These are phyloP conservation scores for Ophiostoma australiae DNA, from an alignment of 2,329 filamentous ascomycete genomes.

Conservation along the genomic window DNA sequence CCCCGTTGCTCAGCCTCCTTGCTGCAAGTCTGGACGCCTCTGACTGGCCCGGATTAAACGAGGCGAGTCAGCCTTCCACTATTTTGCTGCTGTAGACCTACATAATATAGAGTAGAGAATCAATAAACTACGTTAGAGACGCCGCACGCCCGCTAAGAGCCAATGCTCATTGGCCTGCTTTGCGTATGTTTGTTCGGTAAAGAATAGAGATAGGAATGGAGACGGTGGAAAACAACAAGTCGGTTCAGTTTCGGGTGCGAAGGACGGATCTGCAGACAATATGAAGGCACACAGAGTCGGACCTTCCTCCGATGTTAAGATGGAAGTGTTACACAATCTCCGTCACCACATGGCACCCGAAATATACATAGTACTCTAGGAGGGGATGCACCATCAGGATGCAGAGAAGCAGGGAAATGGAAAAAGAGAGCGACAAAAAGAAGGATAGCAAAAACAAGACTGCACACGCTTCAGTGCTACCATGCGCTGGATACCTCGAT, in stretches of 20 bases:
- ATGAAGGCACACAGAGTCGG: background rate
- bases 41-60: background rate
- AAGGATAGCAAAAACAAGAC: background rate
- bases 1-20: conserved; percentile 3
- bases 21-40: background rate
- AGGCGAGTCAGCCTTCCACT: background rate
- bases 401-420: background rate
- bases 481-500: background rate
- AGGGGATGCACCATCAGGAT: conserved; percentile 1
- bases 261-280: background rate
- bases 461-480: background rate
- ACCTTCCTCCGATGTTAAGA: background rate
- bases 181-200: background rate
- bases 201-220: background rate
- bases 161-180: background rate
- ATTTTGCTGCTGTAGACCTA: background rate
- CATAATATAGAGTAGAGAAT: background rate
- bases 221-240: background rate
- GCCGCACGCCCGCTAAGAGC: conserved; percentile 1
- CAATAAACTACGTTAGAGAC: background rate
- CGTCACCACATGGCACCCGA: background rate
- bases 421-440: background rate
- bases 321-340: background rate
- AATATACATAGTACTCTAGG: background rate
- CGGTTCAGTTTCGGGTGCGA: no score